phyloP scores from a whole-genome alignment of 257 asterid genomes.

The Solanum gracilifrons region DNA sequence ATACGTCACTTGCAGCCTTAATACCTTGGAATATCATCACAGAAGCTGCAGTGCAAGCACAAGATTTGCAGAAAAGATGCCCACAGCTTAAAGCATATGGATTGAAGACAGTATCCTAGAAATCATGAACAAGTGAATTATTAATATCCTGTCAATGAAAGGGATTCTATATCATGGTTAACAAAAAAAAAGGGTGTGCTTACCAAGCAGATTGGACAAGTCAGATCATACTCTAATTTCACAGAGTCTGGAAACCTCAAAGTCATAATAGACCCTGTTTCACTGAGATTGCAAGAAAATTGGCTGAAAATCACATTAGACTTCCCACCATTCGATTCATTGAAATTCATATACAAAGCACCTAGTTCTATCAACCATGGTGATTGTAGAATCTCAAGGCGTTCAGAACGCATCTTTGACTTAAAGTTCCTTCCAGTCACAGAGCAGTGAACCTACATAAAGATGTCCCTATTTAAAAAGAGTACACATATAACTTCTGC shows the following conservation, averaged over 20 bases:
- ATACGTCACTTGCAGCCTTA: constrained; percentile 41
- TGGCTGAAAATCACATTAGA: constrained; percentile 23
- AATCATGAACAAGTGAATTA: neutral
- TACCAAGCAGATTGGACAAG: constrained; percentile 89
- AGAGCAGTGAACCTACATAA: constrained; percentile 58
- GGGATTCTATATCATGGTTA: neutral
- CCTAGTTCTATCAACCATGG: constrained; percentile 85
- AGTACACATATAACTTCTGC: neutral
- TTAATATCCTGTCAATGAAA: neutral
- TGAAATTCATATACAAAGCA: constrained; percentile 57
- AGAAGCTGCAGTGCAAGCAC: constrained; percentile 77
- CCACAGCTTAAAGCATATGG: constrained; percentile 79
- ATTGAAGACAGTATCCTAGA: constrained; percentile 62
- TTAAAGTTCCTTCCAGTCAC: constrained; percentile 65
- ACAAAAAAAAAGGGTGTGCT: neutral
- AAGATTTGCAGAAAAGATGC: constrained; percentile 71
- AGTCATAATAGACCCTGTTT: constrained; percentile 38
- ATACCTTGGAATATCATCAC: constrained; percentile 67
- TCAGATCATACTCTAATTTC: constrained; percentile 54
- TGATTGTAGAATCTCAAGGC: constrained; percentile 60
- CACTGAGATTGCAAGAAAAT: constrained; percentile 39
- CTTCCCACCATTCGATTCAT: constrained; percentile 21
- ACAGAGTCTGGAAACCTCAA: constrained; percentile 49
- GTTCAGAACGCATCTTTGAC: constrained; percentile 56
- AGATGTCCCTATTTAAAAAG: neutral